Evolutionary conservation across 2,329 filamentous ascomycete species (phyloP).

Genomic region (Botrytis fragariae): DNA sequence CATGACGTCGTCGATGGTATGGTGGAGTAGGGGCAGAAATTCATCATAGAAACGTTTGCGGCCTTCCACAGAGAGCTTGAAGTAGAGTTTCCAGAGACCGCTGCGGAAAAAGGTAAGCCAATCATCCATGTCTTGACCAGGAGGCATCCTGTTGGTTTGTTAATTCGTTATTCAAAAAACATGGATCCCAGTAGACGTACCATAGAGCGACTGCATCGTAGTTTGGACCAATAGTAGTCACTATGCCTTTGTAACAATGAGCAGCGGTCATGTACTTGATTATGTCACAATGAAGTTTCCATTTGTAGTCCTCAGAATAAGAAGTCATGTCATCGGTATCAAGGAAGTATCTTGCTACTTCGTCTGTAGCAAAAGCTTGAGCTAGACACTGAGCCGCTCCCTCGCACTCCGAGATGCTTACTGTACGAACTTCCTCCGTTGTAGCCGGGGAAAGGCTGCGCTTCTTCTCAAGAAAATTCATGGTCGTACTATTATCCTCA

Average conservation of each 20-base stretch:
- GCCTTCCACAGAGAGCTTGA: conserved; percentile 70
- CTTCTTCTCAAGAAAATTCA: conserved; percentile 35
- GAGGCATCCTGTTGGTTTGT: conserved; percentile 62
- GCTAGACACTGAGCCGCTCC: conserved; percentile 70
- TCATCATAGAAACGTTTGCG: conserved; percentile 73
- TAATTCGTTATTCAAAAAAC: neutral
- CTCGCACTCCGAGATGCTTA: conserved; percentile 66
- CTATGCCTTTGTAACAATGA: conserved; percentile 71
- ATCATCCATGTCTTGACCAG: conserved; percentile 70
- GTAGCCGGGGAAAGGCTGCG: conserved; percentile 34
- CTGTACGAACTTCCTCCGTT: conserved; percentile 58
- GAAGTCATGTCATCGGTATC: conserved; percentile 65
- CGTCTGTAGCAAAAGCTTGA: conserved; percentile 73
- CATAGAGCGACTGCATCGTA: conserved; percentile 78
- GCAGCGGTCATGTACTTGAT: conserved; percentile 76
- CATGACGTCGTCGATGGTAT: conserved; percentile 68
- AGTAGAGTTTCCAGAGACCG: conserved; percentile 76
- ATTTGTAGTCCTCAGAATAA: conserved; percentile 65
- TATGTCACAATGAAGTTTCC: conserved; percentile 73
- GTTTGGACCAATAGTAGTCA: conserved; percentile 70
- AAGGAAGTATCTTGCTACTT: conserved; percentile 72
- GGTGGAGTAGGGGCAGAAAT: conserved; percentile 70
- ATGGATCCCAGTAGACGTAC: conserved; percentile 47
- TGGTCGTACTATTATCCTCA: conserved; percentile 36
- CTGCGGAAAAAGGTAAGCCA: conserved; percentile 69